phyloP scores from a whole-genome alignment of 352 stramenopile species.

The Elongisporangium senticosum region DNA sequence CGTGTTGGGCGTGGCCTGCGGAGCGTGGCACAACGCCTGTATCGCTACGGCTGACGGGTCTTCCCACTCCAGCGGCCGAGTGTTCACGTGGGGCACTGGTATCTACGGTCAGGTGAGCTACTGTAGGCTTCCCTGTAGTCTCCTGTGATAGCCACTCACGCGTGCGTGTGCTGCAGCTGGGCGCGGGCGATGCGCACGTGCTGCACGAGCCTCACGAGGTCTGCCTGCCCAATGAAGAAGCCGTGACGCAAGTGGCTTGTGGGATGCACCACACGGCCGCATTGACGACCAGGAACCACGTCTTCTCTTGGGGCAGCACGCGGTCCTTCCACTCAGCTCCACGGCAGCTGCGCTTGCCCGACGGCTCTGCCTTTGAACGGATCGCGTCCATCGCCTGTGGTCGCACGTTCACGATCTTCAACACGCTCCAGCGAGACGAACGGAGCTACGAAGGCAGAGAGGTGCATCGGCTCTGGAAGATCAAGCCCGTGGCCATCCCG shows the following conservation, averaged over 20 bases:
- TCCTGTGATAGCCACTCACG: neutral
- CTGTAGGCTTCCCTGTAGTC: neutral
- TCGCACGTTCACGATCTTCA: conserved; percentile 70
- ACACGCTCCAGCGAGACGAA: conserved; percentile 41
- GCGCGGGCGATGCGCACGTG: conserved; percentile 33
- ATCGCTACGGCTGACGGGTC: conserved; percentile 22
- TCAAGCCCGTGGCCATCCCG: conserved; percentile 37
- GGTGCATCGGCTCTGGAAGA: conserved; percentile 40
- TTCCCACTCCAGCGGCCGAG: conserved; percentile 14
- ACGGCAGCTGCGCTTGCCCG: conserved; percentile 22
- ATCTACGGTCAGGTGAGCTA: conserved; percentile 49
- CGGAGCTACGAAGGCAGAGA: conserved; percentile 56
- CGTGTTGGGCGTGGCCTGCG: conserved; percentile 57
- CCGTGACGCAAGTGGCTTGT: conserved; percentile 35
- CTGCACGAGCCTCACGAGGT: conserved; percentile 38
- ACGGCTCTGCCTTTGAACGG: conserved; percentile 29
- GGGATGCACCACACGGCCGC: conserved; percentile 63
- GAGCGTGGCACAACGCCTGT: conserved; percentile 69
- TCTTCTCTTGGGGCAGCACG: conserved; percentile 68
- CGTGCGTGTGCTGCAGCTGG: conserved; percentile 24
- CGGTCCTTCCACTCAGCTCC: conserved; percentile 37
- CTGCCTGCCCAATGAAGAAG: conserved; percentile 14
- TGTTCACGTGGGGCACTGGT: conserved; percentile 72
- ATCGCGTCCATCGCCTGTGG: conserved; percentile 65
- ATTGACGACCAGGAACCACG: conserved; percentile 38